phyloP scores from a whole-genome alignment of 768 basidiomycete genomes.

The Scleroderma bovista region DNA sequence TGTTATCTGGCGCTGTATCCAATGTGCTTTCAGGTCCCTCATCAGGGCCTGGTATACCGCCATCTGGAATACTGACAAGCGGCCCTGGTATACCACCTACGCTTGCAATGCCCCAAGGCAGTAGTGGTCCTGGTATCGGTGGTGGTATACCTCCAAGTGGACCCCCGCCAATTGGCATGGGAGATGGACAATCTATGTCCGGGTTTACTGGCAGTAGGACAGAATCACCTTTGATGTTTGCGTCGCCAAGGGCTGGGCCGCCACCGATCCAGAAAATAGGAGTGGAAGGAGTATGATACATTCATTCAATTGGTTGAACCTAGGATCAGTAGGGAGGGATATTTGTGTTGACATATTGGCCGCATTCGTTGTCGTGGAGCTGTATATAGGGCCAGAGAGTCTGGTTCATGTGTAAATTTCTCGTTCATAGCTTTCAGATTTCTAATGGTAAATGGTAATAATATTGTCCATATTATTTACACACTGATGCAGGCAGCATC shows the following conservation, averaged over 20 bases:
- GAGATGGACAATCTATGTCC: conserved; percentile 7
- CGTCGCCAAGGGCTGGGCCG: conserved; percentile 9
- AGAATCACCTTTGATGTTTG: conserved; percentile 19
- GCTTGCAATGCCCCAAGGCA: not conserved
- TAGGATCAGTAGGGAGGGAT: not conserved
- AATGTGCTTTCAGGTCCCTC: not conserved
- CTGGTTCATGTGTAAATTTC: not conserved
- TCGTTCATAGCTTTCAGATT: not conserved
- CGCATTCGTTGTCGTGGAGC: no score
- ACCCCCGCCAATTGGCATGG: not conserved
- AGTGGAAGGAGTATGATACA: conserved; percentile 14
- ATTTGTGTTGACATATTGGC: not conserved
- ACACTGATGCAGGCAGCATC: no score
- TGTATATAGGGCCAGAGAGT: no score
- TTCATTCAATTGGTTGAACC: not conserved
- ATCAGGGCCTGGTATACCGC: not conserved
- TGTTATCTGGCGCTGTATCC: conserved; percentile 9
- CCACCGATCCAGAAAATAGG: conserved; percentile 14
- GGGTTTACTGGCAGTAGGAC: conserved; percentile 14
- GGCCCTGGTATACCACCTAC: conserved; percentile 6
- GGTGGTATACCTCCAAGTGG: conserved; percentile 10
- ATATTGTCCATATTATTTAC: not conserved
- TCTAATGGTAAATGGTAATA: not conserved
- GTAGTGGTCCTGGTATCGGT: conserved; percentile 18
- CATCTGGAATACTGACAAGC: not conserved